A percentile compares a stretch with the other conserved stretches of the same genome.
These are phyloP conservation scores for Protostelium mycophagum DNA, from an alignment of 78 protist species.

Conservation along the genomic window DNA sequence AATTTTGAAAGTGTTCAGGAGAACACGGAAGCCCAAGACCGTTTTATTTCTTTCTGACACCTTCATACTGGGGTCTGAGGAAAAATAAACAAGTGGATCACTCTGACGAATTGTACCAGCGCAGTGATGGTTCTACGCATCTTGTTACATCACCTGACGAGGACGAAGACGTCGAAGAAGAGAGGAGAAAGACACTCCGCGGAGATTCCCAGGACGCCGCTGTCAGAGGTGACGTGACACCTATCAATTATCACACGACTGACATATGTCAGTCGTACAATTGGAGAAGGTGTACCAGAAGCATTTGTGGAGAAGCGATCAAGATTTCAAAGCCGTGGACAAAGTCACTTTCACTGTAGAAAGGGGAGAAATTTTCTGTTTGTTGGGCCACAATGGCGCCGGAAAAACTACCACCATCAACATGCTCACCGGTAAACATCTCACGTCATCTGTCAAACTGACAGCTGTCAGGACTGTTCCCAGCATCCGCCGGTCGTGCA, in stretches of 20 bases:
- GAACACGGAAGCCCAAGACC: conserved; percentile 49
- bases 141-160: too few species aligned
- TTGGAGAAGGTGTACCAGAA: conserved; percentile 35
- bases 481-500: conserved; percentile 46
- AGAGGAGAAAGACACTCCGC: conserved; percentile 9
- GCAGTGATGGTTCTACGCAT: too few species aligned
- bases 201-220: background rate
- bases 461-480: conserved; percentile 73
- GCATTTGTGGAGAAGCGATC: background rate
- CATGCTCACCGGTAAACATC: conserved; percentile 72
- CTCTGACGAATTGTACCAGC: conserved; percentile 22
- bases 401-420: conserved; percentile 85
- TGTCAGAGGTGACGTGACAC: background rate
- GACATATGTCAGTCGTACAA: conserved; percentile 20
- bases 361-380: conserved; percentile 12
- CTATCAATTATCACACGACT: conserved; percentile 17
- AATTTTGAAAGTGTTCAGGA: background rate
- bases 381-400: conserved; percentile 79
- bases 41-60: conserved; percentile 37
- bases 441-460: conserved; percentile 54
- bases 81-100: conserved; percentile 6
- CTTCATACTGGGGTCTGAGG: conserved; percentile 55
- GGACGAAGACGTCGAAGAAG: background rate
- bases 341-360: conserved; percentile 38
- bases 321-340: conserved; percentile 43